Percentiles rank a stretch among this genome's conserved stretches.
Conservation (phyloP, 768 basidiomycete species). For the Dacryopinax primogenitus region DNA sequence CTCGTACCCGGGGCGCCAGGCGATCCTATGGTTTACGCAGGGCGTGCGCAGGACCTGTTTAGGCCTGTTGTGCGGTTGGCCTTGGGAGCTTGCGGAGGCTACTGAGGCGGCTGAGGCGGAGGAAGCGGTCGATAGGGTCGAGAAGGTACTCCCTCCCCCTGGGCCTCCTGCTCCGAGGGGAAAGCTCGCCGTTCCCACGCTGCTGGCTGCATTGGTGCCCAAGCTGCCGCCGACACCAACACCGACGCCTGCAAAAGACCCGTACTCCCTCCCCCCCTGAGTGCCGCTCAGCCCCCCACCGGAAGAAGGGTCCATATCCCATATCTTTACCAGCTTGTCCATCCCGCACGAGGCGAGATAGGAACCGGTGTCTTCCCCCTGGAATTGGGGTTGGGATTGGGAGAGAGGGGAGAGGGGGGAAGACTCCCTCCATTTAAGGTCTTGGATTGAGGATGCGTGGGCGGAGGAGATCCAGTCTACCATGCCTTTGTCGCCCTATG, state of each 20-base stretch:
- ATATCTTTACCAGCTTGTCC: neutral
- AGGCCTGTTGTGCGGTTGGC: neutral
- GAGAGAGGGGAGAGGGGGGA: neutral
- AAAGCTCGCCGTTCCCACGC: neutral
- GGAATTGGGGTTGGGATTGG: too few species aligned
- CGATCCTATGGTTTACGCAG: neutral
- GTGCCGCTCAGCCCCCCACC: neutral
- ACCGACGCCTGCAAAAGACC: neutral
- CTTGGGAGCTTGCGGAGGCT: too few species aligned
- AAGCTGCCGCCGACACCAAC: too few species aligned
- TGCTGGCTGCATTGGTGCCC: neutral
- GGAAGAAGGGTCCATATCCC: slow-evolving; percentile 4
- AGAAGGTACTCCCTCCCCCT: neutral
- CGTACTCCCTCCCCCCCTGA: neutral
- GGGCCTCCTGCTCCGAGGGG: neutral
- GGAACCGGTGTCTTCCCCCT: neutral
- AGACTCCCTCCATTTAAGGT: slow-evolving; percentile 1
- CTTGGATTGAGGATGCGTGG: neutral
- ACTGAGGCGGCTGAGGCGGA: neutral
- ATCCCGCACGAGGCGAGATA: slow-evolving; percentile 3
- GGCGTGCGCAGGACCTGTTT: slow-evolving; percentile 4
- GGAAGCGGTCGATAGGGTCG: neutral
- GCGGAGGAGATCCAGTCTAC: slow-evolving; percentile 2
- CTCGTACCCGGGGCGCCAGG: neutral
- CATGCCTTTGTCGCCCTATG: slow-evolving; percentile 6